Evolutionary conservation across 2,329 filamentous ascomycete species (phyloP).

Genomic region (Amylocarpus encephaloides): DNA sequence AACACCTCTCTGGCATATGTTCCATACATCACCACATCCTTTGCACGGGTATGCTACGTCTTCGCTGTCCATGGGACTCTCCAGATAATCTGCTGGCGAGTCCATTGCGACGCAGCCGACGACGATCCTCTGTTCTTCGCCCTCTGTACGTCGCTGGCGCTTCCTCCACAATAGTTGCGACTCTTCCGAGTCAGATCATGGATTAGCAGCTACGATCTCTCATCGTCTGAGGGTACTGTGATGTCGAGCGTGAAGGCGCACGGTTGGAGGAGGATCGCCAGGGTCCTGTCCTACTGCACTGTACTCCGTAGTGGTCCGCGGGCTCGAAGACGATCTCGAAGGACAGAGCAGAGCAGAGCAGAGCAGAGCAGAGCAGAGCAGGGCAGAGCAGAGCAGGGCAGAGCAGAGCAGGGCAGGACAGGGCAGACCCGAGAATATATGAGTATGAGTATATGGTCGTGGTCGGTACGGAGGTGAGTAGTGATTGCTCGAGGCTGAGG

Average conservation of each 20-base stretch:
- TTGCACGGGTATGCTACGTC: constrained; percentile 82
- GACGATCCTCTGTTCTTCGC: constrained; percentile 11
- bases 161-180: constrained; percentile 22
- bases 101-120: constrained; percentile 39
- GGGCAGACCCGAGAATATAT: too few species aligned
- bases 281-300: too few species aligned
- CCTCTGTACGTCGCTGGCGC: constrained; percentile 15
- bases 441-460: too few species aligned
- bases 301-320: too few species aligned
- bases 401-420: too few species aligned
- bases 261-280: constrained; percentile 17
- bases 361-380: too few species aligned
- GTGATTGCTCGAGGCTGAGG: too few species aligned
- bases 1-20: background rate
- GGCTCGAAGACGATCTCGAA: too few species aligned
- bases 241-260: constrained; percentile 3
- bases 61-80: constrained; percentile 58
- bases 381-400: too few species aligned
- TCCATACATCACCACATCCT: constrained; percentile 78
- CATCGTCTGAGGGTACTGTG: constrained; percentile 11
- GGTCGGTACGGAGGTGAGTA: too few species aligned
- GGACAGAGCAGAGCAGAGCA: too few species aligned
- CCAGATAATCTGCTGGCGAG: constrained; percentile 47
- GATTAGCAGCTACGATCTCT: constrained; percentile 23
- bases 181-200: constrained; percentile 21